Base-by-base conservation (phyloP, 106 monocot genomes). In the Dioscorea alata region DNA sequence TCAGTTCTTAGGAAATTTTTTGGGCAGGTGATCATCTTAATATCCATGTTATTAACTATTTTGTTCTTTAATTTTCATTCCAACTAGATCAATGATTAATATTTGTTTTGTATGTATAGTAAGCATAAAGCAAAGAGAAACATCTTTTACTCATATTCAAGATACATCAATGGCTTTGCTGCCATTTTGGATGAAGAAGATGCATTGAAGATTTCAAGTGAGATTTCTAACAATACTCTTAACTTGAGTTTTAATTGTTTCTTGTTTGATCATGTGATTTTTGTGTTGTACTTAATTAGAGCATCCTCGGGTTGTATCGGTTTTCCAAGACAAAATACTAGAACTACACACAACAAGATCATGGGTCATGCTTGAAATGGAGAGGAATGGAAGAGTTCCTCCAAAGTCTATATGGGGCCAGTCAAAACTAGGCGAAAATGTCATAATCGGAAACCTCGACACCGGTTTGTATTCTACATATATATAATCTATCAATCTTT, bases 161-260 rank as follows among this genome's bases (percentile, higher is more conserved):
- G 79, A 15, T 42, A 77, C 62, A 93, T 93, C 68, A 91, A 91
- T 58, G 91, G 79, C 2, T 91, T 91, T 57, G 86, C 91, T 42
- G 91, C 91, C 33, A 64, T 28, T 1, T 50, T 91, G 4, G 81
- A 86, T 12, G 86, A 93, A 12, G 83, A 81, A 10, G 79, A 76
- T 42, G 79, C 73, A 20, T 15, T 15, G 0, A 18, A 59, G 23
- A 73, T 93, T 13, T 70, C 83, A 62, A 74, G 88, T 85, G n/a
- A 74, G 59, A 22, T 2, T 21, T 25, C 6, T 33, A 24, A 17
- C 50, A 32, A 12, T 18, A 21, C 10, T 49, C 34, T 56, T 52
- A 1, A 65, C 13, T 48, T 9, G 14, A 42, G 10, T 42, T 15
- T 24, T 28, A 28, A 28, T 28, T 50, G 12, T 18, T 5, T 21